Evolutionary conservation across 768 basidiomycete genomes (phyloP).

Genomic region (Russula sp.): DNA sequence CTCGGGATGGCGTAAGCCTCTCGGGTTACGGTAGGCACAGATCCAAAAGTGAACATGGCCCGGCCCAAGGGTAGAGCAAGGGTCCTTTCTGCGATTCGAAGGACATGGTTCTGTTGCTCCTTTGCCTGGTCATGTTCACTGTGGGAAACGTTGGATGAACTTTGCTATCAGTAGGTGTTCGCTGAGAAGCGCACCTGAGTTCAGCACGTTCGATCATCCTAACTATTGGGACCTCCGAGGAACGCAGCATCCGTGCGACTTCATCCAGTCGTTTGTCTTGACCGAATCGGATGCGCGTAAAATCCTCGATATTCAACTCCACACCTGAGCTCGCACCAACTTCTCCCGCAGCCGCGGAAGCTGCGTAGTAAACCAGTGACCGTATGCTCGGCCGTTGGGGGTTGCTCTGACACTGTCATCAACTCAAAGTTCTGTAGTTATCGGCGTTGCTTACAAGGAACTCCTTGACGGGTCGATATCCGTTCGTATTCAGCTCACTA

Average conservation of each 20-base stretch:
- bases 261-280: conserved; percentile 88
- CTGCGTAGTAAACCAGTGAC: conserved; percentile 14
- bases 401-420: conserved; percentile 5
- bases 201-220: conserved; percentile 62
- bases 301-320: conserved; percentile 64
- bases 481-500: conserved; percentile 43
- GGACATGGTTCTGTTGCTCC: conserved; percentile 76
- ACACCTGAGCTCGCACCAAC: conserved; percentile 59
- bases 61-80: conserved; percentile 86
- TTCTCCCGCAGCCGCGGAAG: conserved; percentile 45
- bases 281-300: conserved; percentile 81
- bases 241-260: conserved; percentile 85
- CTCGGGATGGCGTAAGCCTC: conserved; percentile 78
- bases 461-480: conserved; percentile 53
- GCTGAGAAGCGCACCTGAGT: conserved; percentile 46
- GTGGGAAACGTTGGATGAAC: background rate
- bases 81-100: conserved; percentile 80
- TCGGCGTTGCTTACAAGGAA: conserved; percentile 41
- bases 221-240: conserved; percentile 62
- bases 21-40: conserved; percentile 64
- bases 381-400: conserved; percentile 12
- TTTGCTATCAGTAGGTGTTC: background rate
- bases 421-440: background rate
- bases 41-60: conserved; percentile 88
- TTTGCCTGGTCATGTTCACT: conserved; percentile 87